Base-by-base conservation (phyloP, 2,329 filamentous ascomycete species). In the Talaromyces atroroseus region DNA sequence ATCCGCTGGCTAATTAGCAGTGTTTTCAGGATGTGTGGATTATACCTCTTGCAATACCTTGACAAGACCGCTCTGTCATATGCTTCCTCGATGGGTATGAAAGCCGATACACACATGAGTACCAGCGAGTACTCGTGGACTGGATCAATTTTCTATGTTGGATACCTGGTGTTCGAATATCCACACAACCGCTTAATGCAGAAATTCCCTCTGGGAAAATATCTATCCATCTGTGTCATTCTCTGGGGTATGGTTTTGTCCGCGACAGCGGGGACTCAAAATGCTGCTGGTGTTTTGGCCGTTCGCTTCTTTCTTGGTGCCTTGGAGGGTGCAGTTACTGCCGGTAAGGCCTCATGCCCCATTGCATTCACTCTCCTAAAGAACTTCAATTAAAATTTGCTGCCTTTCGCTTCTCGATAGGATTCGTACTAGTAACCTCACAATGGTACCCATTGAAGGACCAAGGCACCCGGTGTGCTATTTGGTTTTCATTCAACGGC, bases 21-120 rank as follows among this genome's bases (percentile, higher is more conserved):
- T 34, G 12, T 34, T 34, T 29, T 8, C 26, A 34, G 32, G 32
- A 45, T 47, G 20, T 47, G 21, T 16, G 45, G 18, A 18, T 20
- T 47, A 3, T 59, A 57, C 46, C 24, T 57, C 36, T 47, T 61
- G 14, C 67, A 69, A 50, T 66, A 63, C 42, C 60, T 67, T 12
- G 67, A 40, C 68, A 56, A 69, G 66, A 56, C 61, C 62, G 3
- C 66, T 16, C 49, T 69, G 11, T 59, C 56, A 42, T 69, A 65
- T 53, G 57, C 62, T 2, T 60, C 62, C 2, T 62, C 66, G 46
- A 66, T 67, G 66, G 65, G 62, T 18, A 62, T 69, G 34, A 57
- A 47, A 24, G 18, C 21, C 5, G 45, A 47, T 63, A 10, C 54
- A 59, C 29, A 64, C 64, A 49, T 59, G 32, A 20, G 20, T 42